Percentiles rank a stretch among this genome's conserved stretches.
Conservation (phyloP, 1,284 basidiomycete species). For the Pholiota adiposa region DNA sequence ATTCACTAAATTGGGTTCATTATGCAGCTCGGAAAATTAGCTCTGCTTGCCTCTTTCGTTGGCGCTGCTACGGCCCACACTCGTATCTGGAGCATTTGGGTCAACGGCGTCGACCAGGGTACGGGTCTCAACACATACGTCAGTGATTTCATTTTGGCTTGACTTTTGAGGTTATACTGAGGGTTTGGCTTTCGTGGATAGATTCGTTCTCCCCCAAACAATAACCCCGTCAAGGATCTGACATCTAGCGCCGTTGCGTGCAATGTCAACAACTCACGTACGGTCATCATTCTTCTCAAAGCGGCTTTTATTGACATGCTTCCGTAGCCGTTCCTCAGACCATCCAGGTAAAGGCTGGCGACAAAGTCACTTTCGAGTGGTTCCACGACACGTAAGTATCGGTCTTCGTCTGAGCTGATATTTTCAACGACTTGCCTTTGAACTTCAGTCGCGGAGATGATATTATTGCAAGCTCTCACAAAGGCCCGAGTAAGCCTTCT, state of each 20-base stretch:
- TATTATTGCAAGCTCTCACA: conserved; percentile 36
- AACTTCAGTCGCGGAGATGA: conserved; percentile 34
- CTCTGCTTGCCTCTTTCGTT: conserved; percentile 25
- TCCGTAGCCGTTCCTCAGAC: conserved; percentile 26
- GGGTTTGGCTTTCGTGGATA: conserved; percentile 4
- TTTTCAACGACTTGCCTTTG: neutral
- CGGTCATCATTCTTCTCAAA: neutral
- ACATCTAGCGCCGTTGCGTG: conserved; percentile 32
- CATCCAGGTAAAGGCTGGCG: conserved; percentile 32
- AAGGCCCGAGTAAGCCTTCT: conserved; percentile 31
- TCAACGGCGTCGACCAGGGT: conserved; percentile 37
- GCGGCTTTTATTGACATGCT: neutral
- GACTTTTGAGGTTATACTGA: neutral
- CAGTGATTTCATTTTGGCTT: neutral
- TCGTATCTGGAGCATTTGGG: conserved; percentile 36
- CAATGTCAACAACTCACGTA: conserved; percentile 34
- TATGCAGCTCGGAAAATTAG: conserved; percentile 26
- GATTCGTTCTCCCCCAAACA: conserved; percentile 36
- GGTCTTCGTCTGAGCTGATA: neutral
- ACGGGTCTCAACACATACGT: conserved; percentile 35
- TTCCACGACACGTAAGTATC: conserved; percentile 31
- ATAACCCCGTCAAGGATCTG: conserved; percentile 36
- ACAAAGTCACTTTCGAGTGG: conserved; percentile 38
- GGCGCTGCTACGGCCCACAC: conserved; percentile 29
- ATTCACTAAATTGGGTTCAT: neutral